Conservation (phyloP, 2,329 filamentous ascomycete genomes). For the Furcasterigmium furcatum region DNA sequence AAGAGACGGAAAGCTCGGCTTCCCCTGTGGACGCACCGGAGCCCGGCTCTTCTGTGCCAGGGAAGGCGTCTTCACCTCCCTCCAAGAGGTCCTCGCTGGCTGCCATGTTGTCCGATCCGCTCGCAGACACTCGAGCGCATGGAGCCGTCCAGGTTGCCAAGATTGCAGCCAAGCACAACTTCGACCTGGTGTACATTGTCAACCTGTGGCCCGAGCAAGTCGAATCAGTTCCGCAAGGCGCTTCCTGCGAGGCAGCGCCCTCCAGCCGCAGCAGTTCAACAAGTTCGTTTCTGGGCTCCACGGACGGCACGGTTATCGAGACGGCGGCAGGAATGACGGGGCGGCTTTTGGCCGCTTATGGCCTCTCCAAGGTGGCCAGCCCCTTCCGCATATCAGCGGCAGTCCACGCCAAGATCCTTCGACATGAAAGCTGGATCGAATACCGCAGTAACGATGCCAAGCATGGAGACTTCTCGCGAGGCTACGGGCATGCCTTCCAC, state of each 20-base stretch:
- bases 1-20: not conserved
- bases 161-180: conserved; percentile 53
- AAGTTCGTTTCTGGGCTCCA: conserved; percentile 5
- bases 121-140: conserved; percentile 13
- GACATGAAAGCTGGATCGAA: conserved; percentile 48
- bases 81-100: conserved; percentile 9
- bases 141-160: conserved; percentile 39
- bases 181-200: conserved; percentile 57
- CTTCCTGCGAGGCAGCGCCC: conserved; percentile 13
- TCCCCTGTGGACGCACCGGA: not conserved
- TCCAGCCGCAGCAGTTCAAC: not conserved
- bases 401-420: conserved; percentile 48
- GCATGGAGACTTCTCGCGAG: conserved; percentile 43
- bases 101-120: not conserved
- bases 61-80: not conserved
- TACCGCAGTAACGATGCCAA: conserved; percentile 41
- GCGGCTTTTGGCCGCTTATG: conserved; percentile 52
- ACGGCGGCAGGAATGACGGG: conserved; percentile 33
- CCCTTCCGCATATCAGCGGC: conserved; percentile 49
- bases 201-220: conserved; percentile 49
- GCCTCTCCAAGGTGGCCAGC: conserved; percentile 44
- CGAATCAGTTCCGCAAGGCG: conserved; percentile 5
- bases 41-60: not conserved
- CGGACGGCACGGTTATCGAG: conserved; percentile 9
- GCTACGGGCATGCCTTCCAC: conserved; percentile 53